Evolutionary conservation across 768 basidiomycete genomes (phyloP).

Genomic region (Neoboletus magnificus): DNA sequence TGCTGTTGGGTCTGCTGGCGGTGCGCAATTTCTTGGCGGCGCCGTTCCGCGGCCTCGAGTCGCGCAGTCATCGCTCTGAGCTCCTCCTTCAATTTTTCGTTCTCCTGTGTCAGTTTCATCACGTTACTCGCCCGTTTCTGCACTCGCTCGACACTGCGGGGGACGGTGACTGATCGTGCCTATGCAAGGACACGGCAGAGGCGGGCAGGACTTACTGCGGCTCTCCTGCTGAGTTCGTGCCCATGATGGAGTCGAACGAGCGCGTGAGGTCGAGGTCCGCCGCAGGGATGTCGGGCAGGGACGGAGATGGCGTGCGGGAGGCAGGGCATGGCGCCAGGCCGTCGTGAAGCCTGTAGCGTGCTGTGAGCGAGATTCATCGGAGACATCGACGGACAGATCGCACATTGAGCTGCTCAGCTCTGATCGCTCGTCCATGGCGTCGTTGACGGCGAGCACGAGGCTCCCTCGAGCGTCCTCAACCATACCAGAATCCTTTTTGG

Average conservation of each 20-base stretch:
- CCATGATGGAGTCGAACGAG: constrained; percentile 43
- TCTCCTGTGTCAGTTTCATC: constrained; percentile 71
- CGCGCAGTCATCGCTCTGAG: constrained; percentile 72
- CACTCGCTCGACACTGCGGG: constrained; percentile 33
- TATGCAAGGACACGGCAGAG: constrained; percentile 17
- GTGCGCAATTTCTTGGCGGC: constrained; percentile 43
- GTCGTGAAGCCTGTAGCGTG: constrained; percentile 18
- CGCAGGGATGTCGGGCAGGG: constrained; percentile 52
- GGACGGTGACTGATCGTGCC: constrained; percentile 33
- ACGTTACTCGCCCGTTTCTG: constrained; percentile 78
- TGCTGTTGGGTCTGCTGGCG: constrained; percentile 31
- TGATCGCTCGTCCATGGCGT: constrained; percentile 28
- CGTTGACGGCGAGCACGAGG: constrained; percentile 27
- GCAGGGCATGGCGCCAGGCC: constrained; percentile 18
- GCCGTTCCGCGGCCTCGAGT: constrained; percentile 70
- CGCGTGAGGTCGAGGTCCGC: constrained; percentile 44
- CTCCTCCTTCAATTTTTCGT: constrained; percentile 74
- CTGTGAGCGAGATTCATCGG: constrained; percentile 18
- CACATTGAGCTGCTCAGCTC: constrained; percentile 20
- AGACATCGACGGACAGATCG: constrained; percentile 12
- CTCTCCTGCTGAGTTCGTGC: constrained; percentile 16
- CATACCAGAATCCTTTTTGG: background rate
- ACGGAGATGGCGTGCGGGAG: constrained; percentile 32
- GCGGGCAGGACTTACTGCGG: constrained; percentile 47
- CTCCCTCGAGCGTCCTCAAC: background rate